Evolutionary conservation across 129 eudicot genomes (phyloP).

Genomic region (Chrysanthemum makinoi): DNA sequence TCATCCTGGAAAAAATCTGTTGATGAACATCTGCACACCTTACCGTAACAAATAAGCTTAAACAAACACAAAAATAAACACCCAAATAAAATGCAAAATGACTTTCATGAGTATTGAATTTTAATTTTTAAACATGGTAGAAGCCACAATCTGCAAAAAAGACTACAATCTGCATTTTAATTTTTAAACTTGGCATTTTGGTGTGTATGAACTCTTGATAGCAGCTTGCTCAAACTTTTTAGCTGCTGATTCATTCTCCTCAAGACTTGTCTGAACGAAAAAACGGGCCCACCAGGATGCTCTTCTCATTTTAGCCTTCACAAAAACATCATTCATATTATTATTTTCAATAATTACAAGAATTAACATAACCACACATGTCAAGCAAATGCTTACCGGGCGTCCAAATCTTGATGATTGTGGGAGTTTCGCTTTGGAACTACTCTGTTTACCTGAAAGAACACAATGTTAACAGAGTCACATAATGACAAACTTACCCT

Average conservation of each 20-base stretch:
- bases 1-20: no score
- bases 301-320: conserved; percentile 80
- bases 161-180: no score
- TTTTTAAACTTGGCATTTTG: conserved; percentile 78
- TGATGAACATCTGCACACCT: no score
- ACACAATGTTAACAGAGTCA: background rate
- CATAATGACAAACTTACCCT: background rate
- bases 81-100: no score
- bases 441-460: conserved; percentile 55
- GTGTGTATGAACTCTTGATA: conserved; percentile 41
- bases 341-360: conserved; percentile 18
- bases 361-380: background rate
- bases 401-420: conserved; percentile 78
- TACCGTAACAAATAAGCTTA: no score
- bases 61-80: no score
- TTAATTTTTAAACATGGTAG: no score
- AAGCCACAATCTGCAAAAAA: no score
- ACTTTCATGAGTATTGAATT: no score
- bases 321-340: conserved; percentile 1
- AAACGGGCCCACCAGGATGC: conserved; percentile 81
- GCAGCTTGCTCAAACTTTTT: conserved; percentile 77
- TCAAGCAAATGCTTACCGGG: conserved; percentile 45
- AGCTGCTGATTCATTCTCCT: conserved; percentile 65
- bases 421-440: conserved; percentile 52
- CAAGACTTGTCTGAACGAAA: conserved; percentile 68